phyloP scores from a whole-genome alignment of 192 early-diverging fungal genomes.

The Mortierella antarctica region DNA sequence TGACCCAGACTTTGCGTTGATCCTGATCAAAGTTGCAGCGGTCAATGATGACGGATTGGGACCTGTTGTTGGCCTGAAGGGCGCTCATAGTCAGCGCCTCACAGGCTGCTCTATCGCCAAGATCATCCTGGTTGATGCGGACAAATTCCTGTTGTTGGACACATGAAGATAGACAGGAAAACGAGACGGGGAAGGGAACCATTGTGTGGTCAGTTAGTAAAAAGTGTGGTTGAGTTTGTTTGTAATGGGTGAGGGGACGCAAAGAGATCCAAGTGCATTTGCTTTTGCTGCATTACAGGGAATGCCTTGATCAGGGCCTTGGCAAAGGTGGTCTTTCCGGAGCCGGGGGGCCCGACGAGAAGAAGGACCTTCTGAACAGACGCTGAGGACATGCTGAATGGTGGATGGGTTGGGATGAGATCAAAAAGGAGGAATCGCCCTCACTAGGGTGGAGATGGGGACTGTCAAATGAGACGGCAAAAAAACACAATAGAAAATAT shows the following conservation, averaged over 20 bases:
- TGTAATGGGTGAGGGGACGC: background rate
- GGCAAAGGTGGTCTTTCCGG: slow-evolving; percentile 80
- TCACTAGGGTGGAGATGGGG: no score
- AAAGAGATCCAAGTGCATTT: background rate
- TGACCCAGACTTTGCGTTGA: slow-evolving; percentile 79
- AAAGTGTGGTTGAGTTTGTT: background rate
- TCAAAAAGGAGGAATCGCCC: background rate
- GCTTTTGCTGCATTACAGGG: slow-evolving; percentile 23
- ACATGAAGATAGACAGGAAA: background rate
- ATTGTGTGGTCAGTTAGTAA: slow-evolving; percentile 8
- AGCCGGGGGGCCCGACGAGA: slow-evolving; percentile 80
- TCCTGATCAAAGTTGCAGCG: slow-evolving; percentile 82
- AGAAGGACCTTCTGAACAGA: slow-evolving; percentile 66
- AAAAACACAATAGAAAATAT: no score
- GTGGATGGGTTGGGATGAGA: background rate
- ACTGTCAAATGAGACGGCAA: background rate
- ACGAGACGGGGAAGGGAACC: background rate
- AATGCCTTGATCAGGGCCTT: slow-evolving; percentile 55
- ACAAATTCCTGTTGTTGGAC: slow-evolving; percentile 59
- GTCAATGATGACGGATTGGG: slow-evolving; percentile 78
- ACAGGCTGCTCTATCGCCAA: slow-evolving; percentile 72
- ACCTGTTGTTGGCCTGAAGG: slow-evolving; percentile 51
- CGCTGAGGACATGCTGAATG: slow-evolving; percentile 15
- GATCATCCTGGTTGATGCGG: slow-evolving; percentile 82
- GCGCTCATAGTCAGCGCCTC: slow-evolving; percentile 60